A percentile compares a stretch with the other conserved stretches of the same genome.
Conservation (phyloP, 1,139 yeast genomes). For the Candida frijolesensis region DNA sequence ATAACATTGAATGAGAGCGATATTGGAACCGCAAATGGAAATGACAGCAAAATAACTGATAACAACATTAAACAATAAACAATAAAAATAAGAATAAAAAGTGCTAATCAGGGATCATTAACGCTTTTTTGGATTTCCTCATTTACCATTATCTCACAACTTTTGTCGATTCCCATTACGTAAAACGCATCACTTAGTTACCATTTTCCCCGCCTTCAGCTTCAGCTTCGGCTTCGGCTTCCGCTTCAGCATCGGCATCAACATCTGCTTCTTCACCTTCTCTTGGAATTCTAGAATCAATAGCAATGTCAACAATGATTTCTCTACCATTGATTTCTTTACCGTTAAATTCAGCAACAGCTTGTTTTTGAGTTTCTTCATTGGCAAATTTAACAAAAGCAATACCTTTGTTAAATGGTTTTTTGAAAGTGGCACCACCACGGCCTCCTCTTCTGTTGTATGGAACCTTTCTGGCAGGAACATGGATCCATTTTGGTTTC, state of each 20-base stretch:
- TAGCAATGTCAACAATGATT: conserved; percentile 57
- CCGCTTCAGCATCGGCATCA: conserved; percentile 2
- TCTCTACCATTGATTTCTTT: conserved; percentile 54
- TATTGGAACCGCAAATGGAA: not conserved
- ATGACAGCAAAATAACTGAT: conserved; percentile 3
- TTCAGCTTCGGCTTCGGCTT: not conserved
- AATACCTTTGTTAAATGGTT: conserved; percentile 60
- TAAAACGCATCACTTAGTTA: conserved; percentile 3
- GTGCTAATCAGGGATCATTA: not conserved
- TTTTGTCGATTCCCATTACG: not conserved
- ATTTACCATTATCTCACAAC: not conserved
- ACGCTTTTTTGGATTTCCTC: not conserved
- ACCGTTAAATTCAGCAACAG: conserved; percentile 56
- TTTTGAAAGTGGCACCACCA: conserved; percentile 19
- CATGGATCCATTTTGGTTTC: conserved; percentile 57
- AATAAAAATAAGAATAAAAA: not conserved
- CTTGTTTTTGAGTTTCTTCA: conserved; percentile 50
- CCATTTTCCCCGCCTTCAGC: conserved; percentile 3
- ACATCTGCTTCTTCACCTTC: conserved; percentile 15
- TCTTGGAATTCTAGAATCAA: conserved; percentile 45
- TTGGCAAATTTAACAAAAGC: conserved; percentile 59
- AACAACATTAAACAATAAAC: conserved; percentile 1
- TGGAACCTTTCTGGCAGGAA: conserved; percentile 54
- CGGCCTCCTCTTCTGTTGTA: conserved; percentile 42
- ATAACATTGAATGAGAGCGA: conserved; percentile 2